Base-by-base conservation (phyloP, 768 basidiomycete species). In the Amylocystis lapponica region DNA sequence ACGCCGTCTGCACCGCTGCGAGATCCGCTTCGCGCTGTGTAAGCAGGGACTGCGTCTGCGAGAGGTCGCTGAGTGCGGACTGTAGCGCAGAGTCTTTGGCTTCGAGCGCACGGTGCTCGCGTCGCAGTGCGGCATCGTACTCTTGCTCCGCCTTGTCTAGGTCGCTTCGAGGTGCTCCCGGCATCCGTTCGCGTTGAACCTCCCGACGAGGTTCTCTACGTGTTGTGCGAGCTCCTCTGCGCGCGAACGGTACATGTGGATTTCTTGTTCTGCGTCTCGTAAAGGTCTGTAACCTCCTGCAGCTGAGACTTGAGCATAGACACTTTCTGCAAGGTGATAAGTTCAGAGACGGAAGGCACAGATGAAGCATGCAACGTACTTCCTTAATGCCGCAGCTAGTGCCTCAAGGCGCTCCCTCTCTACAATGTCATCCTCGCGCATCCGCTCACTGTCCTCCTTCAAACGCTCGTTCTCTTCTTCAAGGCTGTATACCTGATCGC, bases 391-490 rank as follows among this genome's bases (percentile, higher is more conserved):
- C 8, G 69, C 67, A 23, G 80, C 69, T 5, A 94, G 65, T 3
- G 71, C 79, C 52, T 86, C 82, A 2, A 82, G 64, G 32, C 79
- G 67, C 45, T 86, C 85, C 20, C 75, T 69, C 55, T 86, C 88
- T n/a, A 75, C 74, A 8, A 63, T 69, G 35, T 83, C 81, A n/a
- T 91, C 87, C 45, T 91, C 84, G 39, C 79, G 74, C 29, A 79
- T 49, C 8, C 76, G 69, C 27, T 84, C 80, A 38, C 70, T 68
- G 36, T 90, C 85, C 52, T 90, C 87, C 56, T 75, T 79, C 38
- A 86, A 59, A 23, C 78, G 71, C 48, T 94, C 90, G 41, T 82
- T 77, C 56, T 92, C 86, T 47, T 95, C 90, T 58, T 98, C 95
- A 1, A 95, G 75, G 33, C 79, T 67, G 61, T 86, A 92, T 8